Evolutionary conservation across 345 rosid species (phyloP).

Genomic region (Syzygium aqueum): DNA sequence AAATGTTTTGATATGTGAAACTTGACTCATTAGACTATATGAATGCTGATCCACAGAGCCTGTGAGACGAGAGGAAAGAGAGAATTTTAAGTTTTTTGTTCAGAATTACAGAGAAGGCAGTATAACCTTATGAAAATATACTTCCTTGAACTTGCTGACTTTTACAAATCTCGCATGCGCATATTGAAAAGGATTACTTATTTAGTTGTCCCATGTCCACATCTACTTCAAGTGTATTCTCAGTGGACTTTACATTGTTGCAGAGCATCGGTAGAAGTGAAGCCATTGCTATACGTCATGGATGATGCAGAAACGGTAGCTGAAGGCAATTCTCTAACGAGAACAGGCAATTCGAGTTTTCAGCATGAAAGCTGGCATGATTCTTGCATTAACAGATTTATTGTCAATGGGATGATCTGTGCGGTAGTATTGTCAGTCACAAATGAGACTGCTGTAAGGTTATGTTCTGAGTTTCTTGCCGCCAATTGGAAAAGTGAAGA

Average conservation of each 20-base stretch:
- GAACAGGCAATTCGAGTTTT: constrained; percentile 36
- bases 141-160: neutral
- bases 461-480: constrained; percentile 21
- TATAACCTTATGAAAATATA: neutral
- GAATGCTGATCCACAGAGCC: neutral
- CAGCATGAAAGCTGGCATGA: constrained; percentile 74
- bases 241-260: neutral
- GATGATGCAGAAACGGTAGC: constrained; percentile 26
- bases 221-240: neutral
- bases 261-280: constrained; percentile 88
- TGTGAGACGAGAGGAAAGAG: neutral
- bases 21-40: neutral
- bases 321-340: constrained; percentile 8
- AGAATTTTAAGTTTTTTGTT: neutral
- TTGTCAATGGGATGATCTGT: constrained; percentile 53
- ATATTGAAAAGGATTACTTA: neutral
- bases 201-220: neutral
- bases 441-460: constrained; percentile 24
- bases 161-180: neutral
- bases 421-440: constrained; percentile 55
- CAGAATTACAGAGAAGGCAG: neutral
- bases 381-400: constrained; percentile 62
- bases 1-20: neutral
- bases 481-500: constrained; percentile 1
- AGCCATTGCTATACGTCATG: constrained; percentile 62